Evolutionary conservation across 257 asterid species (phyloP), one percentile per base, ranked within the genome.

Genomic region (Solanum rostratum): DNA sequence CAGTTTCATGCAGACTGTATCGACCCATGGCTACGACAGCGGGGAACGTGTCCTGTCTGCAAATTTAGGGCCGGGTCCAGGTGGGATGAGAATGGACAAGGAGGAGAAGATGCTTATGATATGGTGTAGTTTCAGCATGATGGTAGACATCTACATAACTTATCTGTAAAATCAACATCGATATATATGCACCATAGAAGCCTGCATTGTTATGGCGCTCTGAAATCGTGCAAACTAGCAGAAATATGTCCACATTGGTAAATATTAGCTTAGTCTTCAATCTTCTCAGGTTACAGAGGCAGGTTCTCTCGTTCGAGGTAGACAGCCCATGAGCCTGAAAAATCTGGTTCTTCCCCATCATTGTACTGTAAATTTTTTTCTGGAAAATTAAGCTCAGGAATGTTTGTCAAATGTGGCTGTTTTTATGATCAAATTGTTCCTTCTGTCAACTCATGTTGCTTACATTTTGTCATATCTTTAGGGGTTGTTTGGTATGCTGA

Each of bases 41-140:
- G 95, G 88, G 99, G 99, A 81, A 97, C 99, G 7, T 97, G 99
- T 83, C 99, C 99, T 0, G 98, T 97, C 70, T 97, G 99, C 92
- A 94, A 97, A 92, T 97, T 89, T 80, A 90, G 94, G 86, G 98
- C 95, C 2, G 95, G 95, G 5, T 91, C 98, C 2, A 89, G 90
- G 50, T 92, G 97, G 97, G 90, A 91, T 19, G 94, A 88, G 86
- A 86, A 85, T 16, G 90, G 89, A 85, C 91, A 85, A 55, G 91
- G 90, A 84, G 95, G 89, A 82, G 85, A 27, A 59, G 95, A 91
- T 85, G 92, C 93, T 69, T 90, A 91, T 0, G 91, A 91, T 79
- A 88, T 88, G 93, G 93, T 93, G 84, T 93, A 90, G 87, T 69
- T 84, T 87, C 84, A 63, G 54, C 45, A 80, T 18, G 41, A 82